Evolutionary conservation across 1,284 basidiomycete species (phyloP), one percentile per base, ranked within the genome.

Genomic region (Cystobasidiaceae sp.): DNA sequence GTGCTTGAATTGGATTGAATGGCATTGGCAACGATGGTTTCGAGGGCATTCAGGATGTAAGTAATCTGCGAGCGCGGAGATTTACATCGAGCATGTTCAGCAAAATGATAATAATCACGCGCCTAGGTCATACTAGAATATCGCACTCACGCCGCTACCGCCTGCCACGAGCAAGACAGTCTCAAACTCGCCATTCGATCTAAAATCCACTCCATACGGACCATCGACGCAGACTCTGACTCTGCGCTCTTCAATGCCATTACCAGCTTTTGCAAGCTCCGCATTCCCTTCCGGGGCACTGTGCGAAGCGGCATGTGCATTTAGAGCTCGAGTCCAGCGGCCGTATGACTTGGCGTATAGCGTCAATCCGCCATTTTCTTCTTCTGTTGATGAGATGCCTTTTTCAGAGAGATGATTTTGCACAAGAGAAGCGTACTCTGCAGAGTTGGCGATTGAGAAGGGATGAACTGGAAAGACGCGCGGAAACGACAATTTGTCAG

Each of bases 371-470:
- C 45, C 39, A 28, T 23, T 25, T 54, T 62, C 52, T 17, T 17
- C 1, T 49, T 4, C 4, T 23, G 23, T n/a, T n/a, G n/a, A n/a
- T n/a, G n/a, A n/a, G n/a, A n/a, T 21, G 34, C 37, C 32, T 28
- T 17, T 1, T 32, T 56, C 39, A 33, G 28, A 17, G n/a, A 39
- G 49, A 15, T 41, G 37, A 52, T 34, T 21, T 34, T 33, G 28
- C 9, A 37, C 48, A 33, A 43, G 28, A 19, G 39, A 5, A 51
- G 54, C 23, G 19, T 45, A 56, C 3, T 21, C 32, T 0, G 68
- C 60, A 17, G 69, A 65, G 17, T 63, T 67, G 2, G 70, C 69
- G 9, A 70, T 57, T 19, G 70, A 61, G 51, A 70, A 70, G 7
- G 70, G 70, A 34, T 71, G 70, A n/a, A 27, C 61, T 64, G 30